Conservation (phyloP, 1,139 yeast species). For the Magnusiomyces starmeri region DNA sequence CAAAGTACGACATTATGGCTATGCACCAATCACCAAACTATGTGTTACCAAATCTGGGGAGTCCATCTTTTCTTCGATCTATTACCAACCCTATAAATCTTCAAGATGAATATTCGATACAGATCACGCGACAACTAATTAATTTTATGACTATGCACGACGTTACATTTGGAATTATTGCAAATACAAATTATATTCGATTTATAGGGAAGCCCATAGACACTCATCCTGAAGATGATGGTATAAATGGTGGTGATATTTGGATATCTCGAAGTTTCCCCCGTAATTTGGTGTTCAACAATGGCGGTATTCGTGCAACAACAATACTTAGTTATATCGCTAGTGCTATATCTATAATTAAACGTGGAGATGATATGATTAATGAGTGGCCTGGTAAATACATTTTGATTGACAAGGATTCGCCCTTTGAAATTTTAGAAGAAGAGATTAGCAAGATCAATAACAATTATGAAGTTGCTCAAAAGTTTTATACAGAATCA, state of each 20-base stretch:
- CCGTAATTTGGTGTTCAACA: not conserved
- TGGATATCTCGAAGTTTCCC: constrained; percentile 11
- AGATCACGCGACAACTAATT: constrained; percentile 12
- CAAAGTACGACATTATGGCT: constrained; percentile 7
- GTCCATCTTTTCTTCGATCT: constrained; percentile 6
- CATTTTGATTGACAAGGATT: not conserved
- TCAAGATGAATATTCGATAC: constrained; percentile 5
- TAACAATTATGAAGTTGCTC: not conserved
- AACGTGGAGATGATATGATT: constrained; percentile 6
- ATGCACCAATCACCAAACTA: constrained; percentile 9
- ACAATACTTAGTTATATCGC: constrained; percentile 13
- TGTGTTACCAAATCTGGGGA: constrained; percentile 10
- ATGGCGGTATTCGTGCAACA: not conserved
- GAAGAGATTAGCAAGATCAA: not conserved
- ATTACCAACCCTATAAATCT: constrained; percentile 1
- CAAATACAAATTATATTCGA: constrained; percentile 12
- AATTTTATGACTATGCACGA: constrained; percentile 15
- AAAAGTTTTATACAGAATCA: not conserved
- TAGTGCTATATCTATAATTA: constrained; percentile 6
- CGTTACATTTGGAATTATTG: constrained; percentile 12
- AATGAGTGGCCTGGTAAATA: constrained; percentile 2
- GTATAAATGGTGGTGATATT: constrained; percentile 11
- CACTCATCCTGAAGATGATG: constrained; percentile 5
- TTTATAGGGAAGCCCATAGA: constrained; percentile 9
- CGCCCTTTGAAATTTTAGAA: not conserved